phyloP scores from a whole-genome alignment of 139 green algal genomes.

The Pseudopediastrum boryanum region DNA sequence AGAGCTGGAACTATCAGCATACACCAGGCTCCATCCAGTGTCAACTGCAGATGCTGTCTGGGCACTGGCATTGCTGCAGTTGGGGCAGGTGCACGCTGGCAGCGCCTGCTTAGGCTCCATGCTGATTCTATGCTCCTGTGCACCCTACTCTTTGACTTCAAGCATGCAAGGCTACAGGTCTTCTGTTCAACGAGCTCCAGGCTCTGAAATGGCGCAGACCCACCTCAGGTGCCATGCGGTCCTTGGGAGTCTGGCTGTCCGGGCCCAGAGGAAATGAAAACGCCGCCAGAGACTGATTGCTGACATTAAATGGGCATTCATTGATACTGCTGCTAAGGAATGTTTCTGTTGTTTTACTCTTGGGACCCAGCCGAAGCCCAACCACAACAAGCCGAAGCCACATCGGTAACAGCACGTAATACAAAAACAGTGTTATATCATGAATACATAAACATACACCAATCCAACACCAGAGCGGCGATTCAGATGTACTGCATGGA shows the following conservation, averaged over 20 bases:
- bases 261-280: slow-evolving; percentile 72
- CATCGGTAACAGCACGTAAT: too few relatives aligned
- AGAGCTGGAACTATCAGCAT: too few relatives aligned
- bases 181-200: background rate
- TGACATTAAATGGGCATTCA: background rate
- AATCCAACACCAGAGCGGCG: too few relatives aligned
- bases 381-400: slow-evolving; percentile 28
- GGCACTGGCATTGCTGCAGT: background rate
- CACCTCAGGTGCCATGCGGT: slow-evolving; percentile 65
- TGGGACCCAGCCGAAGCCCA: slow-evolving; percentile 3
- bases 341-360: slow-evolving; percentile 10
- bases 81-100: background rate
- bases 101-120: too few relatives aligned
- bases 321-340: slow-evolving; percentile 34
- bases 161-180: background rate
- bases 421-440: too few relatives aligned
- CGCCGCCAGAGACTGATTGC: slow-evolving; percentile 28
- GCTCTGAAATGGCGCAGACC: background rate
- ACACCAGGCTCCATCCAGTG: too few relatives aligned
- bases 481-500: too few relatives aligned
- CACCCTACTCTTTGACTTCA: background rate
- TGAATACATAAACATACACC: too few relatives aligned
- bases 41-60: background rate
- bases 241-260: slow-evolving; percentile 53
- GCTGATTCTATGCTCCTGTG: background rate